Evolutionary conservation across 192 early-diverging fungal genomes (phyloP).

Genomic region (Coemansia guatemalensis): DNA sequence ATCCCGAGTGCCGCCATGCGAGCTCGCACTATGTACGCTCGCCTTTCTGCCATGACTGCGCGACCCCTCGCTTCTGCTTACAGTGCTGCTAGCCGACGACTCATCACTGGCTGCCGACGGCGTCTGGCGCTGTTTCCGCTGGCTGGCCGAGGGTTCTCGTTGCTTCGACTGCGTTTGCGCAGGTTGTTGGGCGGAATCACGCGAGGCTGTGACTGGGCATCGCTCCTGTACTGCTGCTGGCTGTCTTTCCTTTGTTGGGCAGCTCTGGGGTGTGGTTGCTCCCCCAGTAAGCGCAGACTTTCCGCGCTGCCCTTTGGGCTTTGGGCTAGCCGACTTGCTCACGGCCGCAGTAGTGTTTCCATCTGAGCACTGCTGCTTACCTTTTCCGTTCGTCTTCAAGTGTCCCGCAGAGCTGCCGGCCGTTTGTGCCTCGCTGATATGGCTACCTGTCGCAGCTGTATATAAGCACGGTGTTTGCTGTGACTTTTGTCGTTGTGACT

Average conservation of each 20-base stretch:
- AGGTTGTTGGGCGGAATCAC: not conserved
- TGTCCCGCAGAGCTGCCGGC: no score
- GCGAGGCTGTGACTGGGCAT: not conserved
- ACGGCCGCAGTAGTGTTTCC: not conserved
- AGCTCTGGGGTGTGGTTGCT: not conserved
- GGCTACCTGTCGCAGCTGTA: no score
- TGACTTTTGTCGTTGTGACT: not conserved
- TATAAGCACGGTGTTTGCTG: not conserved
- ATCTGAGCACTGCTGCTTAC: no score
- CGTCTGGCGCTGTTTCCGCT: not conserved
- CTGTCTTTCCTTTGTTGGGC: not conserved
- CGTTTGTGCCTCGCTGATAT: no score
- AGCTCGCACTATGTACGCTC: not conserved
- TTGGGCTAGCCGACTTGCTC: not conserved
- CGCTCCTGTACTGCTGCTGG: not conserved
- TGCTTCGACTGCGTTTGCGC: not conserved
- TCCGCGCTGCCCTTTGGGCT: not conserved
- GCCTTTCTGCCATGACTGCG: slow-evolving; percentile 1
- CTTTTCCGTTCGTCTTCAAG: no score
- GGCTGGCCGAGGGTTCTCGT: not conserved
- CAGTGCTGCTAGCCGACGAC: not conserved
- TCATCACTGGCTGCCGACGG: not conserved
- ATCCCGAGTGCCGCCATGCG: not conserved
- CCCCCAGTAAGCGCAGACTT: not conserved
- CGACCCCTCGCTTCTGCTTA: not conserved